phyloP scores from a whole-genome alignment of 352 stramenopile species.

The Globisporangium parvum region DNA sequence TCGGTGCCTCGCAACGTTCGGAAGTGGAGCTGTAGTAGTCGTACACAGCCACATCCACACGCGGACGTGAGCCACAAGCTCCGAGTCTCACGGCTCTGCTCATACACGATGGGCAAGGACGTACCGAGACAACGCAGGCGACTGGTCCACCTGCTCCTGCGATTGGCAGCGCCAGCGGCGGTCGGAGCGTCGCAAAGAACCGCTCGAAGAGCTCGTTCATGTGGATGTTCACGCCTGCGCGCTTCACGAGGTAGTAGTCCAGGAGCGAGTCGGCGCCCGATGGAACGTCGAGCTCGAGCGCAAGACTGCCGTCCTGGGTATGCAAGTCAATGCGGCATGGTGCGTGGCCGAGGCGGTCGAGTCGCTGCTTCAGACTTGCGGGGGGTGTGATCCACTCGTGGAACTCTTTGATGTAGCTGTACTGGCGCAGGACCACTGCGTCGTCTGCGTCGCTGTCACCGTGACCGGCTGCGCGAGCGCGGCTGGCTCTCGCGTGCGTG shows the following conservation, averaged over 20 bases:
- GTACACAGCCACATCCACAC: not conserved
- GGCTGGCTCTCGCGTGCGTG: not conserved
- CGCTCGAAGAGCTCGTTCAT: slow-evolving; percentile 44
- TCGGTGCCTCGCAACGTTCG: slow-evolving; percentile 2
- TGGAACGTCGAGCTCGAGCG: slow-evolving; percentile 47
- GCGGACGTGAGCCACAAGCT: not conserved
- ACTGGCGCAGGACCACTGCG: slow-evolving; percentile 23
- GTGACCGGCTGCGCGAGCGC: not conserved
- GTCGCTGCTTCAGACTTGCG: slow-evolving; percentile 25
- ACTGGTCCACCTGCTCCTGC: not conserved
- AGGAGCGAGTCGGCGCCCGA: slow-evolving; percentile 36
- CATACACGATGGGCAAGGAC: not conserved
- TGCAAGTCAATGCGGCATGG: slow-evolving; percentile 43
- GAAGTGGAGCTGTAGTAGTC: slow-evolving; percentile 7
- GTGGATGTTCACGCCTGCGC: slow-evolving; percentile 28
- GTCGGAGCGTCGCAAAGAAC: slow-evolving; percentile 29
- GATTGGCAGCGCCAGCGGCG: slow-evolving; percentile 15
- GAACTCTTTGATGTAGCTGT: slow-evolving; percentile 58
- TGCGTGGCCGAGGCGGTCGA: slow-evolving; percentile 17
- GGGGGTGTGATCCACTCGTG: slow-evolving; percentile 39
- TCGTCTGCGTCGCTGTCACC: not conserved
- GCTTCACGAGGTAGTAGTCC: slow-evolving; percentile 63
- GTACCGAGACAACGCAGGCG: slow-evolving; percentile 27
- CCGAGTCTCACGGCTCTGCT: not conserved
- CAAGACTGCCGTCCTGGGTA: slow-evolving; percentile 41